A percentile compares a stretch with the other conserved stretches of the same genome.
Conservation (phyloP, 371 early-diverging fungal species). For the Mucor mucedo region DNA sequence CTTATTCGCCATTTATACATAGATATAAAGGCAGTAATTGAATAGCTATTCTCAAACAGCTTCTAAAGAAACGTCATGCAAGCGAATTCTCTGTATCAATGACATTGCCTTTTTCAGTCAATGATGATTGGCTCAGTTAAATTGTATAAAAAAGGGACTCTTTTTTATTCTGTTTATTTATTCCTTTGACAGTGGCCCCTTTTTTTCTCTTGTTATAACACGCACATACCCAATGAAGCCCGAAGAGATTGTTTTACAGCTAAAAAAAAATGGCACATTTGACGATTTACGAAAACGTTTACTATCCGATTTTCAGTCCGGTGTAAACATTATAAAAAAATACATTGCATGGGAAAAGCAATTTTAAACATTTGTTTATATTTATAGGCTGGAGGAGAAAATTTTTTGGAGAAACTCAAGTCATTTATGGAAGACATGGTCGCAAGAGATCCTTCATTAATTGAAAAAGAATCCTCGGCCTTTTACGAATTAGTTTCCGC, state of each 20-base stretch:
- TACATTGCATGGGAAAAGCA: no score
- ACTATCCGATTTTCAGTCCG: constrained; percentile 40
- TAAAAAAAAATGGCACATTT: constrained; percentile 51
- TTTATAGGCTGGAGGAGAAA: constrained; percentile 30
- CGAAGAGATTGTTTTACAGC: constrained; percentile 46
- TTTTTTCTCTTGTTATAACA: neutral
- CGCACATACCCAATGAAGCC: constrained; percentile 34
- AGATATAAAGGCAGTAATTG: no score
- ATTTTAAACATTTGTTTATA: neutral
- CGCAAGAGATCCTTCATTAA: constrained; percentile 31
- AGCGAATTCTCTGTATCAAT: no score
- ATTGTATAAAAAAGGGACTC: neutral
- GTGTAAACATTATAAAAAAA: constrained; percentile 14
- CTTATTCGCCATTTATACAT: no score
- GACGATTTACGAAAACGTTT: constrained; percentile 44
- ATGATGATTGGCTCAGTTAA: no score
- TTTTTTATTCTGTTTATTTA: no score
- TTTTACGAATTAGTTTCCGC: constrained; percentile 33
- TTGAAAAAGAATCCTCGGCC: constrained; percentile 36
- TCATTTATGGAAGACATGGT: constrained; percentile 43
- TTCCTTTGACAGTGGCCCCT: no score
- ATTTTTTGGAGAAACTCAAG: constrained; percentile 32
- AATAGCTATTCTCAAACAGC: no score
- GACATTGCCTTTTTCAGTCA: no score
- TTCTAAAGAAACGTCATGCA: no score